Evolutionary conservation across 2,329 filamentous ascomycete species (phyloP), one percentile per base, ranked within the genome.

Genomic region (Fusarium hainanense): DNA sequence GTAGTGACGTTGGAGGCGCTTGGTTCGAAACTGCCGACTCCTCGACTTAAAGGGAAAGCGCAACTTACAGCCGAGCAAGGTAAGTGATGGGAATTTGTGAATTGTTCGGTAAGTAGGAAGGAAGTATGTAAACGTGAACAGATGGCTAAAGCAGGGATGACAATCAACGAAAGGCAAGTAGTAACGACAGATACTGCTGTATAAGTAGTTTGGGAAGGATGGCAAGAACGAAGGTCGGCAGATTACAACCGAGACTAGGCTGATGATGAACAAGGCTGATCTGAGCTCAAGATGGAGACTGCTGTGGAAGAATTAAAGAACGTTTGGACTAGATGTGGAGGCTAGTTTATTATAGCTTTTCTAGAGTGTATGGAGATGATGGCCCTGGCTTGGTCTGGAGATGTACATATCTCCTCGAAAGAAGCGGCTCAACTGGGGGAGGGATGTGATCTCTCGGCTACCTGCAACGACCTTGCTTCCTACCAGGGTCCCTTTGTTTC

Each of bases 1-100:
- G 42, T 20, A 54, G 63, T 70, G 67, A 54, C 58, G 68, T 68
- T 70, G 27, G 67, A 59, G 68, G 58, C 66, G 62, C 34, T 42
- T 20, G 34, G 32, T 48, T 54, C 48, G 43, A 55, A 46, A 21
- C 37, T 43, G 32, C 18, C n/a, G 40, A 34, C 28, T 46, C 28
- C 27, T 25, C 13, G 16, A 43, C 34, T 37, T 37, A 18, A 37
- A 34, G 18, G 18, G 40, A 43, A 63, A 46, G 58, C 43, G 40
- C 64, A 50, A 58, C 43, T 40, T 54, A 54, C 57, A 59, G 54
- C 41, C 34, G 43, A 61, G 44, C n/a, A 49, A 56, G 30, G 40
- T 37, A 11, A 18, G 34, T 37, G 16, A 50, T 50, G 20, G 21
- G 21, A 32, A 32, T 23, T 34, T 11, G 30, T 37, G 47, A n/a